Percentiles rank a stretch among this genome's conserved stretches.
Evolutionary conservation across 2,329 filamentous ascomycete species (phyloP).

Genomic region (Xylaria sp.): DNA sequence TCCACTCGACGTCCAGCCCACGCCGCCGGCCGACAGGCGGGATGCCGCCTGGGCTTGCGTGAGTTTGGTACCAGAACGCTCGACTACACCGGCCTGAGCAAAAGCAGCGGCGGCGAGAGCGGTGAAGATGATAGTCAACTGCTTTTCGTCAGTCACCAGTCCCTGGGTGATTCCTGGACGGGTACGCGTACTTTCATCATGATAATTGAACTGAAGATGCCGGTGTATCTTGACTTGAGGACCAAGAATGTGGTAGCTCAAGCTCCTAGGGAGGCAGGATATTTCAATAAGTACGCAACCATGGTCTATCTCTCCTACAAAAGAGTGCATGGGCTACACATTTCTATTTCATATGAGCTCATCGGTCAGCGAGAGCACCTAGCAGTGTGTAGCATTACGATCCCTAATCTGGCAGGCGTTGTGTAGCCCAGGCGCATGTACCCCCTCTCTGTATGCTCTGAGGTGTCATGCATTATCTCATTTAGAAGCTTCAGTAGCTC

Average conservation of each 20-base stretch:
- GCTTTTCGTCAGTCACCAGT: slow-evolving; percentile 3
- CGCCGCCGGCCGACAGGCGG: slow-evolving; percentile 22
- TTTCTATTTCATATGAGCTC: slow-evolving; percentile 2
- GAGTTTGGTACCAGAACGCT: slow-evolving; percentile 34
- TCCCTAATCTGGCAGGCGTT: slow-evolving; percentile 27
- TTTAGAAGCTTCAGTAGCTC: slow-evolving; percentile 16
- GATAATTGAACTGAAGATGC: not conserved
- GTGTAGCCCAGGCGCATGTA: not conserved
- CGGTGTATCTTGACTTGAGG: not conserved
- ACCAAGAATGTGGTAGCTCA: not conserved
- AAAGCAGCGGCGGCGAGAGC: slow-evolving; percentile 24
- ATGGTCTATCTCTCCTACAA: not conserved
- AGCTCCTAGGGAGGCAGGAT: not conserved
- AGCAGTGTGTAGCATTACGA: slow-evolving; percentile 11
- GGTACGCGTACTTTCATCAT: slow-evolving; percentile 26
- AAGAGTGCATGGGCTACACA: slow-evolving; percentile 1
- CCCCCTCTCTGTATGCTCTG: slow-evolving; percentile 1
- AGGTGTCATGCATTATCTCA: slow-evolving; percentile 2
- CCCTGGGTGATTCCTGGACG: not conserved
- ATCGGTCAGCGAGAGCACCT: slow-evolving; percentile 26
- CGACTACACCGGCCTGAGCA: slow-evolving; percentile 22
- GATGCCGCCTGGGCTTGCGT: slow-evolving; percentile 31
- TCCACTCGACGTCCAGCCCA: slow-evolving; percentile 34
- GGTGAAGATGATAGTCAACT: slow-evolving; percentile 28
- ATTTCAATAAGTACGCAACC: slow-evolving; percentile 9